These are phyloP conservation scores for Pythium vanterpoolii DNA, from an alignment of 352 stramenopile genomes.

Conservation along the genomic window DNA sequence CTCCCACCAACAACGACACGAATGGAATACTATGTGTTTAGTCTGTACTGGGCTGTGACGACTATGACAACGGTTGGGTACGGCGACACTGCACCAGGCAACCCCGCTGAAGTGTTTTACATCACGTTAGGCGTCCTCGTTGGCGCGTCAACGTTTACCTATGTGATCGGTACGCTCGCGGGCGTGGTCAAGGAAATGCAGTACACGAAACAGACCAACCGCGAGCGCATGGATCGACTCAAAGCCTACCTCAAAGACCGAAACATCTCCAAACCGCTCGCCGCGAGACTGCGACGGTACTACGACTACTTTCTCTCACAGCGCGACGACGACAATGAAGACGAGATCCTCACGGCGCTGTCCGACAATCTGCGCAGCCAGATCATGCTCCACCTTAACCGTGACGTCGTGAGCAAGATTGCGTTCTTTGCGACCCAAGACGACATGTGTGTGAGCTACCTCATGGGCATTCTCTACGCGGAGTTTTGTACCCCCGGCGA, in stretches of 20 bases:
- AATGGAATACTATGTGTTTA: slow-evolving; percentile 64
- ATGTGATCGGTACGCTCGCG: slow-evolving; percentile 74
- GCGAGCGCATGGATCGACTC: slow-evolving; percentile 65
- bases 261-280: slow-evolving; percentile 49
- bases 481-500: slow-evolving; percentile 79
- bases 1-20: slow-evolving; percentile 29
- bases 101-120: slow-evolving; percentile 52
- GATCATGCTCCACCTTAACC: slow-evolving; percentile 73
- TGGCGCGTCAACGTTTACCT: slow-evolving; percentile 66
- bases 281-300: slow-evolving; percentile 56
- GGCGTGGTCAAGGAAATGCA: slow-evolving; percentile 76
- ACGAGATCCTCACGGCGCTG: slow-evolving; percentile 60
- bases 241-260: slow-evolving; percentile 78
- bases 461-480: slow-evolving; percentile 75
- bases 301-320: slow-evolving; percentile 81
- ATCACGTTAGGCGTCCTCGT: slow-evolving; percentile 53
- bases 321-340: slow-evolving; percentile 69
- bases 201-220: slow-evolving; percentile 39
- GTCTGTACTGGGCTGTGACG: slow-evolving; percentile 73
- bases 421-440: slow-evolving; percentile 76
- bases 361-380: slow-evolving; percentile 76
- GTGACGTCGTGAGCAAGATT: slow-evolving; percentile 82
- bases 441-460: slow-evolving; percentile 75
- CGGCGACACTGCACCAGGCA: slow-evolving; percentile 59
- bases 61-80: slow-evolving; percentile 84